phyloP scores from a whole-genome alignment of 371 early-diverging fungal genomes.

The Apophysomyces variabilis region DNA sequence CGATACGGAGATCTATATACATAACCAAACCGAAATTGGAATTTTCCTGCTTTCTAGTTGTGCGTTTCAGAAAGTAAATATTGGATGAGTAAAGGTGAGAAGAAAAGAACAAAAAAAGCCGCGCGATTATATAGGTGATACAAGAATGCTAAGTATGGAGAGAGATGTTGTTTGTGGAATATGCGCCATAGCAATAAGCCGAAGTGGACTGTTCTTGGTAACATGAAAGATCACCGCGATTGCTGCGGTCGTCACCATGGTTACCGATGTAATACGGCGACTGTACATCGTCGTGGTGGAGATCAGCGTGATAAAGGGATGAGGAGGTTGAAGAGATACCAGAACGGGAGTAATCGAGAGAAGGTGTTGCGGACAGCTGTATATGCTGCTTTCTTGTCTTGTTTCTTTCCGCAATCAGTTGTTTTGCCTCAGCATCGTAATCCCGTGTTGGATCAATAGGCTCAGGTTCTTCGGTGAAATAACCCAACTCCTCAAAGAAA shows the following conservation, averaged over 20 bases:
- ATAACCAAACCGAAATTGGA: neutral
- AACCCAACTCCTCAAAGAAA: constrained; percentile 44
- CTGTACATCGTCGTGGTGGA: constrained; percentile 38
- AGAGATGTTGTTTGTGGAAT: constrained; percentile 1
- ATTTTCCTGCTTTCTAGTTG: neutral
- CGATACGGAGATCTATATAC: neutral
- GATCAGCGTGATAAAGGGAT: constrained; percentile 23
- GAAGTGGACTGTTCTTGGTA: neutral
- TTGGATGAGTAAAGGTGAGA: neutral
- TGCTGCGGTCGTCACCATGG: neutral
- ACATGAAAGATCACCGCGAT: neutral
- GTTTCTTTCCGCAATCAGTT: constrained; percentile 22
- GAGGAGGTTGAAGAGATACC: constrained; percentile 45
- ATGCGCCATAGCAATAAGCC: constrained; percentile 4
- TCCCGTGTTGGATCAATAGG: constrained; percentile 44
- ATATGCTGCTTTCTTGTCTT: constrained; percentile 28
- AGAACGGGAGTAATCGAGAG: constrained; percentile 27
- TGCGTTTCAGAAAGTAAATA: neutral
- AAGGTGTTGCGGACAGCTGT: constrained; percentile 17
- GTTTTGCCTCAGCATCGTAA: constrained; percentile 35
- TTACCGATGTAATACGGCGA: constrained; percentile 42
- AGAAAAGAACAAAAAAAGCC: neutral
- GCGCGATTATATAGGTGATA: constrained; percentile 1
- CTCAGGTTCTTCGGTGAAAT: constrained; percentile 42
- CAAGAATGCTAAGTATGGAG: constrained; percentile 9